These are phyloP conservation scores for Populus euphratica DNA, from an alignment of 345 rosid species.

Conservation along the genomic window DNA sequence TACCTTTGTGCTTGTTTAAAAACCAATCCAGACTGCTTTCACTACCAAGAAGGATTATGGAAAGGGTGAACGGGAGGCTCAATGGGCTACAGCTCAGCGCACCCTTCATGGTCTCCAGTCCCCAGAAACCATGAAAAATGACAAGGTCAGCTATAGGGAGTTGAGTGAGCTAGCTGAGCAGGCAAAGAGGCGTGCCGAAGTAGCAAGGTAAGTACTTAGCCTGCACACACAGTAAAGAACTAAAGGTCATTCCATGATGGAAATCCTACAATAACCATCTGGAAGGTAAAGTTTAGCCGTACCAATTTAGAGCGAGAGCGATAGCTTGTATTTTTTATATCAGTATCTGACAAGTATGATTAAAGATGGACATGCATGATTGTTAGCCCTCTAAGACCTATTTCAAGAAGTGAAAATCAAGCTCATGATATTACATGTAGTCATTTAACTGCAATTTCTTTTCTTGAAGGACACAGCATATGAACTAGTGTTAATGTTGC, in stretches of 20 bases:
- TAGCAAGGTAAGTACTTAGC: constrained; percentile 54
- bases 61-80: constrained; percentile 84
- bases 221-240: neutral
- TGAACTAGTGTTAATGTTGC: neutral
- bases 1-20: neutral
- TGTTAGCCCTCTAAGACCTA: too few species aligned
- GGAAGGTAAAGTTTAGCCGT: neutral
- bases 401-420: too few species aligned
- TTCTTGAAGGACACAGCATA: neutral
- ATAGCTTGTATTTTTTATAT: too few species aligned
- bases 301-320: too few species aligned
- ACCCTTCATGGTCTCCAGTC: constrained; percentile 80
- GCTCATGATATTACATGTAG: too few species aligned
- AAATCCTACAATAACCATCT: neutral
- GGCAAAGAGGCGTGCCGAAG: constrained; percentile 83
- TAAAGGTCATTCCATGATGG: neutral
- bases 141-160: constrained; percentile 65
- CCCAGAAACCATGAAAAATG: constrained; percentile 49
- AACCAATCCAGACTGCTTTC: constrained; percentile 60
- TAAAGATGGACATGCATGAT: too few species aligned
- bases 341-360: too few species aligned
- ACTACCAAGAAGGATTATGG: constrained; percentile 88
- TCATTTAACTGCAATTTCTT: too few species aligned
- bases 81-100: constrained; percentile 85
- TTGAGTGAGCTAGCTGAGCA: constrained; percentile 82